Percentiles rank a stretch among this genome's conserved stretches.
These are phyloP conservation scores for Ascoidea rubescens DNA, from an alignment of 805 yeast species.

Conservation along the genomic window DNA sequence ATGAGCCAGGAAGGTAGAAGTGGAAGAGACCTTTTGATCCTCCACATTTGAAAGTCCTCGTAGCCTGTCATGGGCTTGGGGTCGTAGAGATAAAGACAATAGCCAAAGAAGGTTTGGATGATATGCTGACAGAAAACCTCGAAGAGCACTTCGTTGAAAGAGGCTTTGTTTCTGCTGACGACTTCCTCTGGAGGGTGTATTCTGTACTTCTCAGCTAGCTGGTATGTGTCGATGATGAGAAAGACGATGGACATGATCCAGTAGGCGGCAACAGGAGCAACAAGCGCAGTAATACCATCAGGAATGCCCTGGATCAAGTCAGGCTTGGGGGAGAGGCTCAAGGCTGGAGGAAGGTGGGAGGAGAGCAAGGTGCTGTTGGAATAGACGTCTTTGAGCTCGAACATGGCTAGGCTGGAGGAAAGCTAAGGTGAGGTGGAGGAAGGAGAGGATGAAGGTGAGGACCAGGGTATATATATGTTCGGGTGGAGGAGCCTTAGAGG, in stretches of 20 bases:
- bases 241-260: conserved; percentile 70
- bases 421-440: background rate
- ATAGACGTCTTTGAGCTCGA: background rate
- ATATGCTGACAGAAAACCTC: conserved; percentile 81
- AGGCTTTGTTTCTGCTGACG: conserved; percentile 57
- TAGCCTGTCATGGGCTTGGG: conserved; percentile 36
- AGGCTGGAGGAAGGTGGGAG: conserved; percentile 17
- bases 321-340: conserved; percentile 18
- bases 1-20: conserved; percentile 34
- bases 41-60: conserved; percentile 34
- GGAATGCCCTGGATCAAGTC: conserved; percentile 44
- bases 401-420: background rate
- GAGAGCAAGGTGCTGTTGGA: background rate
- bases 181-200: conserved; percentile 91
- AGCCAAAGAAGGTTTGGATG: conserved; percentile 67
- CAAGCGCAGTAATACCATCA: conserved; percentile 60
- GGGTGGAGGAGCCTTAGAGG: no score
- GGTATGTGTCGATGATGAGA: conserved; percentile 58
- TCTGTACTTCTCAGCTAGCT: conserved; percentile 70
- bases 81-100: conserved; percentile 40
- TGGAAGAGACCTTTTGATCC: conserved; percentile 24
- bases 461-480: no score
- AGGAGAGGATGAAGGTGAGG: background rate
- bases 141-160: conserved; percentile 50
- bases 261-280: conserved; percentile 69